Base-by-base conservation (phyloP, 345 rosid species). In the Noccaea bulbosa region DNA sequence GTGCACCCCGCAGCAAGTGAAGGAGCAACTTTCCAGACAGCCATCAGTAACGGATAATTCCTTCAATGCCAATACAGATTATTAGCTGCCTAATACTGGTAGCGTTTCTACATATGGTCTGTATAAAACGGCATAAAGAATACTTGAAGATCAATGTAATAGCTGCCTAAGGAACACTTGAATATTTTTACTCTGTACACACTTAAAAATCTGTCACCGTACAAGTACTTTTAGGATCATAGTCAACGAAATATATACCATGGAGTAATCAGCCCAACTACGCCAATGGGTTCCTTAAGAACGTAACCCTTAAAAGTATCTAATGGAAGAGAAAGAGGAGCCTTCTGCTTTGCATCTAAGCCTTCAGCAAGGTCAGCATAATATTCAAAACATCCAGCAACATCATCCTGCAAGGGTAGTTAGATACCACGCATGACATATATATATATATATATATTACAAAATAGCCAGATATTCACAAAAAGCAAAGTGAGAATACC, bases 1-100 rank as follows among this genome's bases (percentile, higher is more conserved):
- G 96, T 70, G 75, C 98, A 92, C 51, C 99, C 99, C 16, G 99
- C 99, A 67, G 99, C 99, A 81, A 95, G 74, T 39, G 99, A 89
- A 70, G 99, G 98, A 79, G 99, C 99, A 20, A 92, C 96, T 79
- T 95, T 95, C 98, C 99, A 92, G 57, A 85, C 72, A 51, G 98
- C 96, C 97, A 95, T 85, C 85, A 92, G 79, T 12, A 95, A 72
- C 0, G 98, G 99, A 71, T 95, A 92, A 77, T 94, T 94, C 99
- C 97, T 91, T 85, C 83, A 85, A 61, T 40, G 73, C 10, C 78
- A 66, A 49, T 17, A 48, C 11, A 43, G 32, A 52, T 38, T 27
- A 45, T 75, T 41, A 68, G 74, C 34, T 56, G 38, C 71, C 16
- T 15, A 24, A 55, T 55, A 72, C 1, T 37, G 49, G 65, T 24